Base-by-base conservation (phyloP, 2,329 filamentous ascomycete genomes). In the Biscogniauxia mediterranea region DNA sequence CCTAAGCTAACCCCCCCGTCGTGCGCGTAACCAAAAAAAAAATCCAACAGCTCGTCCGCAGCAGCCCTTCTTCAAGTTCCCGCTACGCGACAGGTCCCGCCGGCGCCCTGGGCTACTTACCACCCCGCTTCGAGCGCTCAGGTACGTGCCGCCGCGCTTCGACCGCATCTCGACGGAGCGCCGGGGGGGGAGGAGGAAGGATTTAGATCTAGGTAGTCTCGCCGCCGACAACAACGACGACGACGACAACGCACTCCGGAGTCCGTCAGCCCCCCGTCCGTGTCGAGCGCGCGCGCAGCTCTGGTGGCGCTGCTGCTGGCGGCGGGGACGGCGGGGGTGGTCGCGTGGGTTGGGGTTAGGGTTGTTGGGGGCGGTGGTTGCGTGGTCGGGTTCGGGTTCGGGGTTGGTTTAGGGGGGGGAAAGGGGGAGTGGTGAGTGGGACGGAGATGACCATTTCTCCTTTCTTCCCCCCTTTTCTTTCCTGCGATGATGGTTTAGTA, bases 121-220 rank as follows among this genome's bases (percentile, higher is more conserved):
- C 68, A 85, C 83, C 1, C 79, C 77, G 8, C 93, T 92, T 69
- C n/a, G n/a, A n/a, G 85, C 89, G 20, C 89, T 93, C 75, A 89
- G 92, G 70, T 90, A 89, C 69, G 78, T 89, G 9, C 89, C 89
- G 0, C 71, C 89, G 0, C 71, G 72, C 25, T 69, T 77, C 19
- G 74, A 74, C 21, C 74, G 70, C 64, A 71, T 73, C 53, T 78
- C 76, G 15, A 80, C 74, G 2, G 70, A 72, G 54, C 67, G 70
- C 57, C 66, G 65, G 8, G 46, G 52, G 2, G 23, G 23, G 23
- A 23, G 5, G 23, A 5, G 23, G 23, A 5, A 23, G 23, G 23
- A n/a, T n/a, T n/a, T n/a, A n/a, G n/a, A n/a, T n/a, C n/a, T n/a
- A n/a, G n/a, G n/a, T n/a, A n/a, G n/a, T n/a, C n/a, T n/a, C n/a